Conservation (phyloP, 176 grass and related monocot species). For the Oryza punctata region DNA sequence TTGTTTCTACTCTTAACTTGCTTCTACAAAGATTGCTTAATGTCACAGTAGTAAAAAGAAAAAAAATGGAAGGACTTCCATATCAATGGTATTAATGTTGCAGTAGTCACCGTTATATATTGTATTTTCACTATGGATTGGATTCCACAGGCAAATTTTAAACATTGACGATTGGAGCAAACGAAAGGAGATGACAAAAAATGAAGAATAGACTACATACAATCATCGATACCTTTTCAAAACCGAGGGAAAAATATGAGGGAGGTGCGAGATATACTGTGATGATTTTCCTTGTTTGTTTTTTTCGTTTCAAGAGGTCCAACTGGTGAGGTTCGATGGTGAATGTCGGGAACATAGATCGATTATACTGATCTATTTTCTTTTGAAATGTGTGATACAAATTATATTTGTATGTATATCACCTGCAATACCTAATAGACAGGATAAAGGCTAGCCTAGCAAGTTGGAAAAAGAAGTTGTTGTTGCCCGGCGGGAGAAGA, state of each 20-base stretch:
- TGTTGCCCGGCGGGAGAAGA: no score
- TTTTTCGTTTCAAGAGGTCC: constrained; percentile 24
- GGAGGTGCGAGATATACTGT: not conserved
- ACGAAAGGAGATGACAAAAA: constrained; percentile 94
- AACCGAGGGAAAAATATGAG: constrained; percentile 63
- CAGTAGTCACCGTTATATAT: not conserved
- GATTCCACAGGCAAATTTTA: constrained; percentile 79
- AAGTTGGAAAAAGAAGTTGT: no score
- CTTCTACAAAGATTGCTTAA: not conserved
- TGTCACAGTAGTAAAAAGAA: not conserved
- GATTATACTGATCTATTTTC: constrained; percentile 29
- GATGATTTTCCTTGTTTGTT: constrained; percentile 39
- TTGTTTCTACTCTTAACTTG: not conserved
- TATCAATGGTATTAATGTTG: no score
- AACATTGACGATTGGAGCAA: constrained; percentile 86
- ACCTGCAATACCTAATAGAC: no score
- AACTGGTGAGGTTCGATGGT: constrained; percentile 19
- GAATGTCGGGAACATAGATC: constrained; percentile 39
- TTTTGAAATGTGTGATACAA: not conserved
- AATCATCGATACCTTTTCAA: constrained; percentile 84
- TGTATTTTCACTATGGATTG: constrained; percentile 14
- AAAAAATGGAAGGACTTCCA: no score
- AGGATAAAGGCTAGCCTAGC: no score
- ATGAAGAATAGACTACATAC: constrained; percentile 90
- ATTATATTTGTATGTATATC: constrained; percentile 12